phyloP scores from a whole-genome alignment of 1,139 yeast species.

The Yamadazyma spencermartinsiae region DNA sequence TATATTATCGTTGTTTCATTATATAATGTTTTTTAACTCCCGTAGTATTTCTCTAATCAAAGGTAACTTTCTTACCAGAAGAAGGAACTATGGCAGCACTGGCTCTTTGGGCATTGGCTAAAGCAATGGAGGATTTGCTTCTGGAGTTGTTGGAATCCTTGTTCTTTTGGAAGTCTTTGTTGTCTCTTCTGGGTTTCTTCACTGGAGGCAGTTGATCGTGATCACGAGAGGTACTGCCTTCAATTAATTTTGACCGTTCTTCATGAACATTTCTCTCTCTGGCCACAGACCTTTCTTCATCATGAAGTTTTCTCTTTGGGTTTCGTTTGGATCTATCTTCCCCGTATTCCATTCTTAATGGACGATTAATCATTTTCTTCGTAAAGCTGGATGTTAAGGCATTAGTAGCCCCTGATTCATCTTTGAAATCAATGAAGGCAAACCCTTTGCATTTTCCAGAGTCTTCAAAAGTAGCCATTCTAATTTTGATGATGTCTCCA shows the following conservation, averaged over 20 bases:
- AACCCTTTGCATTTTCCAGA: conserved; percentile 96
- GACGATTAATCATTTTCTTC: conserved; percentile 68
- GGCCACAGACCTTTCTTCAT: conserved; percentile 16
- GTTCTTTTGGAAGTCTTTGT: conserved; percentile 13
- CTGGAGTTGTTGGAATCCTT: conserved; percentile 37
- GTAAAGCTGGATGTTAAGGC: conserved; percentile 78
- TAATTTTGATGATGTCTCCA: conserved; percentile 76
- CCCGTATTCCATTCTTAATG: conserved; percentile 86
- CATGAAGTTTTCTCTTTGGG: conserved; percentile 41
- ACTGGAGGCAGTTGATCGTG: conserved; percentile 10
- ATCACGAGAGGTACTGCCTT: conserved; percentile 11
- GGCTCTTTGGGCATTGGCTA: conserved; percentile 87
- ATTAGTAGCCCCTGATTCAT: conserved; percentile 75
- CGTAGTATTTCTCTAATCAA: conserved; percentile 33
- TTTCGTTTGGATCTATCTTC: conserved; percentile 88
- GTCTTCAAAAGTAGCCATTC: conserved; percentile 98
- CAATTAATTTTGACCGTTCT: neutral
- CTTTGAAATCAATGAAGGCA: conserved; percentile 85
- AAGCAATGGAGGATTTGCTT: conserved; percentile 79
- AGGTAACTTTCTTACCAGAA: conserved; percentile 83
- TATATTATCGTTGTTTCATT: conserved; percentile 5
- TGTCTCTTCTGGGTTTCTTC: conserved; percentile 7
- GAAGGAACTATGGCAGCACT: conserved; percentile 89
- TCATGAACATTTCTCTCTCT: conserved; percentile 11
- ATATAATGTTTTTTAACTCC: neutral